phyloP scores from a whole-genome alignment of 306 rosid species.

The Gastrolobium bilobum region DNA sequence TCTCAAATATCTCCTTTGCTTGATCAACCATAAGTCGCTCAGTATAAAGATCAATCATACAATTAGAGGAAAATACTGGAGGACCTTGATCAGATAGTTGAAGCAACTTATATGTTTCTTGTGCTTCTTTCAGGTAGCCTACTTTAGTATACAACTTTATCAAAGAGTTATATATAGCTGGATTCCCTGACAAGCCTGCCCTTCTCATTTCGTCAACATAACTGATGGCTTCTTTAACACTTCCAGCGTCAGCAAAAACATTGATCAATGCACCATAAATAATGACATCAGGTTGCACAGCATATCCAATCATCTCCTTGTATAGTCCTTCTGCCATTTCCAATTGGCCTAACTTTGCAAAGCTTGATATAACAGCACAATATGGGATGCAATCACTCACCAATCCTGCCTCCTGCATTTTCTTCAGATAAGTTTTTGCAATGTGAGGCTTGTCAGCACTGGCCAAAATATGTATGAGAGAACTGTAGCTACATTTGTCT shows the following conservation, averaged over 20 bases:
- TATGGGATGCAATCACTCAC: conserved; percentile 76
- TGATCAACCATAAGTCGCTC: conserved; percentile 72
- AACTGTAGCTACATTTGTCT: conserved; percentile 72
- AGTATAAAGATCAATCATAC: conserved; percentile 88
- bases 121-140: conserved; percentile 79
- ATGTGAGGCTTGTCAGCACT: conserved; percentile 68
- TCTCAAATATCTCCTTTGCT: conserved; percentile 71
- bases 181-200: conserved; percentile 68
- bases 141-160: conserved; percentile 85
- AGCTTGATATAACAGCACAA: conserved; percentile 78
- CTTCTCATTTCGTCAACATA: conserved; percentile 69
- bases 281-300: conserved; percentile 71
- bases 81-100: conserved; percentile 65
- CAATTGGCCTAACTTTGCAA: conserved; percentile 68
- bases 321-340: conserved; percentile 69
- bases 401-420: conserved; percentile 77
- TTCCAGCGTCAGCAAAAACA: conserved; percentile 78
- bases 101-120: conserved; percentile 74
- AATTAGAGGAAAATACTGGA: conserved; percentile 75
- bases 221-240: conserved; percentile 66
- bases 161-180: conserved; percentile 68
- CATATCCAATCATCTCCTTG: conserved; percentile 69
- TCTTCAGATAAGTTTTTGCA: conserved; percentile 70
- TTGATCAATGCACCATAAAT: conserved; percentile 78
- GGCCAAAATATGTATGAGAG: conserved; percentile 81